A percentile compares a stretch with the other conserved stretches of the same genome.
Conservation (phyloP, 768 basidiomycete genomes). For the Macrocybe gigantea region DNA sequence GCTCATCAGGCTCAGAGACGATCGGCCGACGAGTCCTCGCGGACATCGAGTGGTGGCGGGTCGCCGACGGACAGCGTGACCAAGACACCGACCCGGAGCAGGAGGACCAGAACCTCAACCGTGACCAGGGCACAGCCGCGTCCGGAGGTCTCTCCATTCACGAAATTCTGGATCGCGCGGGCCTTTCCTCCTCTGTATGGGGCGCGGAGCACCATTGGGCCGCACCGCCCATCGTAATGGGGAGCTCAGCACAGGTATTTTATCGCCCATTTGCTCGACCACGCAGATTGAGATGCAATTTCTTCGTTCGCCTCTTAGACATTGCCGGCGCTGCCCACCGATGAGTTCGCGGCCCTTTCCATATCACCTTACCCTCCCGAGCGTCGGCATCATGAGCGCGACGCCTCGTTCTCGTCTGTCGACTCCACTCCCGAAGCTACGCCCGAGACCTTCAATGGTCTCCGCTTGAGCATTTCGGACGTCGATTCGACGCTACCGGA, state of each 20-base stretch:
- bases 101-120: conserved; percentile 34
- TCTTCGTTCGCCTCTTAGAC: conserved; percentile 8
- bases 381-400: conserved; percentile 31
- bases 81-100: conserved; percentile 27
- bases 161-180: conserved; percentile 15
- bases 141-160: conserved; percentile 9
- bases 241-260: conserved; percentile 29
- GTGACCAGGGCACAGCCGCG: conserved; percentile 28
- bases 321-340: conserved; percentile 27
- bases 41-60: conserved; percentile 87
- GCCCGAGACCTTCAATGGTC: conserved; percentile 30
- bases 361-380: conserved; percentile 49
- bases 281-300: neutral
- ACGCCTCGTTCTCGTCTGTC: conserved; percentile 47
- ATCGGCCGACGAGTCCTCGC: conserved; percentile 66
- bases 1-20: conserved; percentile 66
- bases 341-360: conserved; percentile 49
- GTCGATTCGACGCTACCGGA: conserved; percentile 2
- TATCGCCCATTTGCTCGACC: conserved; percentile 5
- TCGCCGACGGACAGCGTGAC: conserved; percentile 65
- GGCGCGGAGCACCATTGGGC: conserved; percentile 33
- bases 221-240: conserved; percentile 2
- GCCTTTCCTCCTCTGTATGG: conserved; percentile 28
- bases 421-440: conserved; percentile 52
- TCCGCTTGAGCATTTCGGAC: conserved; percentile 31